Evolutionary conservation across 306 rosid genomes (phyloP).

Genomic region (Ormosia emarginata): DNA sequence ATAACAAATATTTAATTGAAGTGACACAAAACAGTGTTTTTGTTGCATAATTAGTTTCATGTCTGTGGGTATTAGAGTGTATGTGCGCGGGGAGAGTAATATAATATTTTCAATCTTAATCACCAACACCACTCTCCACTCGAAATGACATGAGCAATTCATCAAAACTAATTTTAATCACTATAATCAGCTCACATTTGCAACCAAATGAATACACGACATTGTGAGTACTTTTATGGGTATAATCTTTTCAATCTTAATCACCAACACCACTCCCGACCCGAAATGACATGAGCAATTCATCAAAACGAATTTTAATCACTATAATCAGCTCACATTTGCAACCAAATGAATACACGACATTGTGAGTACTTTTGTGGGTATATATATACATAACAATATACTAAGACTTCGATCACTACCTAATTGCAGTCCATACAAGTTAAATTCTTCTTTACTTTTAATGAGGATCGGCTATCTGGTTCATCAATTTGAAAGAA

Average conservation of each 20-base stretch:
- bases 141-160: too few species aligned
- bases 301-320: too few species aligned
- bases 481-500: background rate
- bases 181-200: background rate
- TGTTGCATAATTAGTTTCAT: background rate
- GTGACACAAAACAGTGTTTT: constrained; percentile 23
- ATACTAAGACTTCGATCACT: background rate
- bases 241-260: background rate
- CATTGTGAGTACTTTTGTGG: background rate
- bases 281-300: too few species aligned
- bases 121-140: too few species aligned
- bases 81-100: background rate
- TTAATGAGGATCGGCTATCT: background rate
- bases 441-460: background rate
- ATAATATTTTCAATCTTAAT: background rate
- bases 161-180: too few species aligned
- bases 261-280: too few species aligned
- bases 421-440: background rate
- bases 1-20: constrained; percentile 21
- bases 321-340: background rate
- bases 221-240: background rate
- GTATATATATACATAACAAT: background rate
- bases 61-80: background rate
- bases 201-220: background rate
- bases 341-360: background rate